A percentile compares a stretch with the other conserved stretches of the same genome.
These are phyloP conservation scores for Diaporthe ilicicola DNA, from an alignment of 2,329 filamentous ascomycete species.

Conservation along the genomic window DNA sequence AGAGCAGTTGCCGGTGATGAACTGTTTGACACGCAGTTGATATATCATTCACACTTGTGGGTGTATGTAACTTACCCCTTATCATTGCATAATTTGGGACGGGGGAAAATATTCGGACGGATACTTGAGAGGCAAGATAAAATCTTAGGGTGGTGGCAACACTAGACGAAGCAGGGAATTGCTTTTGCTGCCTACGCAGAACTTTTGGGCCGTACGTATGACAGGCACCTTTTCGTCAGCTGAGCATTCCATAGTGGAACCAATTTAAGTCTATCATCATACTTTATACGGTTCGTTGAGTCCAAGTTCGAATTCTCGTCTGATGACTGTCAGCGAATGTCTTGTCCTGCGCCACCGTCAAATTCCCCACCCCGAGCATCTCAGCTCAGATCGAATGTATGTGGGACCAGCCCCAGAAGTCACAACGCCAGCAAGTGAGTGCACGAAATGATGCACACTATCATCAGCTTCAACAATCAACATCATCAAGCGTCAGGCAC, in stretches of 20 bases:
- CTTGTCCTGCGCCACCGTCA: neutral
- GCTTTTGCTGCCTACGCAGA: neutral
- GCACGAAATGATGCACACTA: neutral
- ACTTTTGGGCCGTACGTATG: neutral
- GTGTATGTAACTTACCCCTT: neutral
- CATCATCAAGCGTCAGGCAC: conserved; percentile 45
- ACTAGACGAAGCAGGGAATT: neutral
- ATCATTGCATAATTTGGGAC: neutral
- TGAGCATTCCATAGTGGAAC: conserved; percentile 2
- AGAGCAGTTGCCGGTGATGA: neutral
- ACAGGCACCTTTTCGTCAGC: neutral
- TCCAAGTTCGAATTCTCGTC: too few species aligned
- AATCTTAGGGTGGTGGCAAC: neutral
- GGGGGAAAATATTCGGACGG: neutral
- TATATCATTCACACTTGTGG: neutral
- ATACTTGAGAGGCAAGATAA: neutral
- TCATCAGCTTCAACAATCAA: neutral
- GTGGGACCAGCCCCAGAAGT: fast-evolving
- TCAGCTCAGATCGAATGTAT: neutral
- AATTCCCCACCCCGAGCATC: too few species aligned
- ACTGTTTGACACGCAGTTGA: neutral
- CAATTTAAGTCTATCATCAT: conserved; percentile 14
- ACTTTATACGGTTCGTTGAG: neutral
- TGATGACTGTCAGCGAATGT: neutral
- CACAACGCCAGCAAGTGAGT: neutral